phyloP scores from a whole-genome alignment of 805 yeast species.

The Saccharomycopsis selenospora region DNA sequence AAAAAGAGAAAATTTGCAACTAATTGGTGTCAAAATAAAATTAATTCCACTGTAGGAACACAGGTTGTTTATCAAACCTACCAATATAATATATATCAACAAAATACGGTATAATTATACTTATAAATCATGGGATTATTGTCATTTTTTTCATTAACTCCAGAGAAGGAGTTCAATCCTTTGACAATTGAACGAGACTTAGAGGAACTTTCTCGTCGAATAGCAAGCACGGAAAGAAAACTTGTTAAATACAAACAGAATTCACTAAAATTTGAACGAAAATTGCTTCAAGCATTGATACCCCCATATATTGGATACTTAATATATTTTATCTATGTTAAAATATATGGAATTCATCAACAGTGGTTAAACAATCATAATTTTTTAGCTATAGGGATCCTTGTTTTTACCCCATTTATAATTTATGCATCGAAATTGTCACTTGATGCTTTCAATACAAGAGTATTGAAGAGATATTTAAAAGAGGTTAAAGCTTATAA shows the following conservation, averaged over 20 bases:
- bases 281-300: neutral
- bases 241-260: slow-evolving; percentile 1
- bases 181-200: slow-evolving; percentile 18
- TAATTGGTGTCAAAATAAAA: no score
- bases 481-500: slow-evolving; percentile 11
- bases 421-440: slow-evolving; percentile 2
- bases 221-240: slow-evolving; percentile 3
- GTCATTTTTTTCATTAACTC: neutral
- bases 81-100: no score
- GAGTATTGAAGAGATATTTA: slow-evolving; percentile 6
- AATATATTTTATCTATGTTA: neutral
- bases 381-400: neutral
- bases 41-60: no score
- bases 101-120: no score
- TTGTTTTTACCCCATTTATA: slow-evolving; percentile 3
- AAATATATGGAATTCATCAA: neutral
- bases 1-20: no score
- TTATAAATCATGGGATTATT: neutral
- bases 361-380: neutral
- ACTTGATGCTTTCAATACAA: slow-evolving; percentile 4
- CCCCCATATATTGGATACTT: neutral
- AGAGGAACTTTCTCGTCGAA: slow-evolving; percentile 19
- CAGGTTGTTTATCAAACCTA: no score
- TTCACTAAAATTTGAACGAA: slow-evolving; percentile 2
- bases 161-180: slow-evolving; percentile 14